These are phyloP conservation scores for Clarireedia homoeocarpa DNA, from an alignment of 2,329 filamentous ascomycete species.

Conservation along the genomic window DNA sequence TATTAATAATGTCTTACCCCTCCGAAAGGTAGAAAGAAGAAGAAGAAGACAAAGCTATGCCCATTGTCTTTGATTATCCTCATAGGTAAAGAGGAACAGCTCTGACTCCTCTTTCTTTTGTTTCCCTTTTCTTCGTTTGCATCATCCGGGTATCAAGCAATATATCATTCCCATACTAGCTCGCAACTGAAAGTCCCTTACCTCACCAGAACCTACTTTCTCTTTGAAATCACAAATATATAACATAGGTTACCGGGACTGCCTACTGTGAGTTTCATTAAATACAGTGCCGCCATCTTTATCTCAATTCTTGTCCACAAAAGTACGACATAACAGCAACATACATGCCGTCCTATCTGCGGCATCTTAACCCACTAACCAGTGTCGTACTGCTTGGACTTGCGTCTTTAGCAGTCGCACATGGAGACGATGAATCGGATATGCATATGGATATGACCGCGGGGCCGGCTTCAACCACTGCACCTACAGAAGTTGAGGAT, in stretches of 20 bases:
- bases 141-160: neutral
- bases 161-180: neutral
- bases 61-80: neutral
- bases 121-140: slow-evolving; percentile 1
- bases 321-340: neutral
- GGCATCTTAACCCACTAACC: neutral
- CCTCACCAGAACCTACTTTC: neutral
- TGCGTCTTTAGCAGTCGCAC: slow-evolving; percentile 7
- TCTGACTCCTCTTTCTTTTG: slow-evolving; percentile 1
- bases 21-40: neutral
- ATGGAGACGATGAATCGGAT: slow-evolving; percentile 21
- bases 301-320: neutral
- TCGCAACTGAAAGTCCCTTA: neutral
- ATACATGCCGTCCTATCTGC: slow-evolving; percentile 4
- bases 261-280: neutral
- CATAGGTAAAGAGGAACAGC: neutral
- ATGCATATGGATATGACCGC: slow-evolving; percentile 18
- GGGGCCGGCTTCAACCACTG: slow-evolving; percentile 3
- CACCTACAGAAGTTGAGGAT: slow-evolving; percentile 26
- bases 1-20: neutral
- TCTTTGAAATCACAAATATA: neutral
- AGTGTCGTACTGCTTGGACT: slow-evolving; percentile 10
- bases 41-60: neutral
- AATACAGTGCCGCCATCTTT: neutral
- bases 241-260: neutral